A percentile compares a stretch with the other conserved stretches of the same genome.
Conservation (phyloP, 805 yeast species). For the Ogataea nitratoaversa region DNA sequence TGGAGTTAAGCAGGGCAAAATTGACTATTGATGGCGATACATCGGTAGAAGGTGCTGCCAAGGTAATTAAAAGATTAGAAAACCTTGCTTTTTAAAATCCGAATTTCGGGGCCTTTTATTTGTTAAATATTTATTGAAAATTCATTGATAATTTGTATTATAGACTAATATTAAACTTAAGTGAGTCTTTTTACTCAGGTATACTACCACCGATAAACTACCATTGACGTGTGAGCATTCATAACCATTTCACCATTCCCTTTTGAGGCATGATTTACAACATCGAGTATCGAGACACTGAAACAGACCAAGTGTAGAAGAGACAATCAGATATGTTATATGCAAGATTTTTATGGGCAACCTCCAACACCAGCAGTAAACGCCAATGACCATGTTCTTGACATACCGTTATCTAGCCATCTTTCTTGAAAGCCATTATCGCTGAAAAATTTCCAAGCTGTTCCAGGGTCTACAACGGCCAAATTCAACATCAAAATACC, state of each 20-base stretch:
- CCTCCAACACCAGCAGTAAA: conserved; percentile 49
- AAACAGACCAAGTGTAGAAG: conserved; percentile 15
- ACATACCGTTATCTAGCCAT: conserved; percentile 58
- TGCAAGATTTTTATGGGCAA: not conserved
- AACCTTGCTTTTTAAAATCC: conserved; percentile 49
- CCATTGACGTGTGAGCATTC: too few relatives aligned
- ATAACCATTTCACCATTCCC: too few relatives aligned
- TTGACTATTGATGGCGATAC: conserved; percentile 48
- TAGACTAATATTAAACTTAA: too few relatives aligned
- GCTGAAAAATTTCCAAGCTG: conserved; percentile 41
- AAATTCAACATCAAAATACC: conserved; percentile 48
- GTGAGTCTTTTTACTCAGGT: too few relatives aligned
- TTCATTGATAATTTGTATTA: too few relatives aligned
- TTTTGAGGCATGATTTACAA: too few relatives aligned
- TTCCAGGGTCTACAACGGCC: conserved; percentile 40
- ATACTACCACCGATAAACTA: too few relatives aligned
- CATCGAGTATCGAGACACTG: conserved; percentile 27
- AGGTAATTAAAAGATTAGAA: conserved; percentile 57
- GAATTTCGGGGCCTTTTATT: too few relatives aligned
- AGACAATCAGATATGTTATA: conserved; percentile 34
- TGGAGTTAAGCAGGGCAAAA: conserved; percentile 72
- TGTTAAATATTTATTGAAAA: too few relatives aligned
- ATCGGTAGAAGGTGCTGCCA: conserved; percentile 61
- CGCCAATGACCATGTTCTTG: conserved; percentile 59
- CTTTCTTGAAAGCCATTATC: conserved; percentile 27